Base-by-base conservation (phyloP, 1,139 yeast species). In the Debaryomycetaceae sp. region DNA sequence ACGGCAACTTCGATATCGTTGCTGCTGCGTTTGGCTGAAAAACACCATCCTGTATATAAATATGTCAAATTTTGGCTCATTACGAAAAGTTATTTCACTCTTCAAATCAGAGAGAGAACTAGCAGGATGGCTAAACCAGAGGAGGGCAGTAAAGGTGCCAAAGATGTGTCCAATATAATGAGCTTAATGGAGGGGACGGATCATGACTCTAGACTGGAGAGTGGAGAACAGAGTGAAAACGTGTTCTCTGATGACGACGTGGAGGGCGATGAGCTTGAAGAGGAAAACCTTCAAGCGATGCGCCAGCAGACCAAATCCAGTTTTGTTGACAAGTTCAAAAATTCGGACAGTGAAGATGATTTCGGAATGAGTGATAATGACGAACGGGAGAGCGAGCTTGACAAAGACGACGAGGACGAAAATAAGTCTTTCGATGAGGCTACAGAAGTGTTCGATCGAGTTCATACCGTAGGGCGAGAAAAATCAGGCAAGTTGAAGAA, bases 401-500 rank as follows among this genome's bases (percentile, higher is more conserved):
- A 31, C 1, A 34, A 29, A 31, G 41, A 39, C 17, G 43, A 39
- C 14, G 42, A 39, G 2, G 40, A 42, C 20, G 45, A 44, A 17
- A 24, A 35, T 9, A 20, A 41, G 31, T 36, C 29, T 36, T 42
- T 41, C 11, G 39, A 33, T 2, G 56, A 49, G 33, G 55, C 44
- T 6, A 43, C 42, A 6, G 49, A 43, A 1, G 49, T 42, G 14
- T 50, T 48, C 6, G 49, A 37, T 27, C 45, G 47, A 6, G 48
- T 45, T 20, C 50, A 48, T 6, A 34, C 37, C 23, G 9, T 7
- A 9, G n/a, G n/a, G 4, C n/a, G 45, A 24, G 49, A 44, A 33
- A 48, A 45, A 36, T 56, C 50, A 35, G 52, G 63, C 20, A 75
- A 74, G 52, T 66, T 81, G 35, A 74, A 81, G 50, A 72, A 70